Evolutionary conservation across 139 green algal genomes (phyloP), one percentile per base, ranked within the genome.

Genomic region (Tetratostichococcus sp.): DNA sequence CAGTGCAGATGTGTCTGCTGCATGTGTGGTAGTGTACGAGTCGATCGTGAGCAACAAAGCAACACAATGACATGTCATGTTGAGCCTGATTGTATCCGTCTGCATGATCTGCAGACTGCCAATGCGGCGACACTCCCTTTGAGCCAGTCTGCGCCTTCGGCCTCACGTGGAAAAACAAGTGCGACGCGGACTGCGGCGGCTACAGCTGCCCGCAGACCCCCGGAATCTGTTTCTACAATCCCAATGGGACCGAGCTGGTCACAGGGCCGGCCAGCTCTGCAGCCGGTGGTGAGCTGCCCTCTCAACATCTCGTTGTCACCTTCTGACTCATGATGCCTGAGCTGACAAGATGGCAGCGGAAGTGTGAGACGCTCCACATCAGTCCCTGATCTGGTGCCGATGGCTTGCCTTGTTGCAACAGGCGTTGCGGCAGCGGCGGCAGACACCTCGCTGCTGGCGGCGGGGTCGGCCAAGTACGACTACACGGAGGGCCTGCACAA

Each of bases 401-500:
- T n/a, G n/a, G n/a, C n/a, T n/a, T n/a, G n/a, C n/a, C n/a, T n/a
- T n/a, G n/a, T n/a, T n/a, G n/a, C n/a, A n/a, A 62, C 19, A 62
- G 50, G 50, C 19, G 50, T 62, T 2, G 26, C 11, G 50, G 50
- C 50, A 28, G 50, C 50, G 19, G 50, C 50, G 14, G 50, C 50
- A 23, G 19, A 62, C 17, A 62, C 50, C 14, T 25, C 50, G 19
- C 50, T 62, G 50, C 50, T 17, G 11, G 50, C 50, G 14, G 50
- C 19, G 2, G 50, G 50, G 11, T 62, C 50, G 2, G 50, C 62
- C 2, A 30, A 42, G 34, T 77, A 72, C 62, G 30, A 66, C 25
- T 77, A 77, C 33, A n/a, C 72, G 1, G 72, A 77, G 35, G 72
- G 32, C 19, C 62, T 77, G 59, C 72, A 72, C 35, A 77, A 77